phyloP scores from a whole-genome alignment of 2,329 filamentous ascomycete species.

The Penicillium crustosum region DNA sequence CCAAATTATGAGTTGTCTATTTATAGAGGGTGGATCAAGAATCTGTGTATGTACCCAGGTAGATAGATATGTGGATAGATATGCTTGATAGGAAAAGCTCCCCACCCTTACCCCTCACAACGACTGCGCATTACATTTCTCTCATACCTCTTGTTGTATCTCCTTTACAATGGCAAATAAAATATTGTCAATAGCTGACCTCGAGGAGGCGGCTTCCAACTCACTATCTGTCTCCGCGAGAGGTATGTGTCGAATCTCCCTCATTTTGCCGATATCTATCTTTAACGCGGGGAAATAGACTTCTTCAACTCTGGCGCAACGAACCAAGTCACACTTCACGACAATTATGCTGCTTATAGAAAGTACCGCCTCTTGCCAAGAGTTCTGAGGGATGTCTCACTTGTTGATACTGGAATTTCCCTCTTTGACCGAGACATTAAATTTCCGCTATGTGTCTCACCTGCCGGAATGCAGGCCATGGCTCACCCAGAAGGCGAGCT shows the following conservation, averaged over 20 bases:
- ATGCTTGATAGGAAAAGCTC: background rate
- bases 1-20: background rate
- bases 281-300: slow-evolving; percentile 35
- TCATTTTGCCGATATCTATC: background rate
- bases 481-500: slow-evolving; percentile 55
- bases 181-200: slow-evolving; percentile 20
- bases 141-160: background rate
- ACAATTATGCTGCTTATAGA: slow-evolving; percentile 54
- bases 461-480: slow-evolving; percentile 54
- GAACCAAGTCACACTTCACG: slow-evolving; percentile 41
- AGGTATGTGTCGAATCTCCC: slow-evolving; percentile 9
- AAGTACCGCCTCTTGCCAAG: slow-evolving; percentile 51
- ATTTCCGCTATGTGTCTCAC: slow-evolving; percentile 56
- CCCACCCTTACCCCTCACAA: slow-evolving; percentile 6
- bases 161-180: slow-evolving; percentile 12
- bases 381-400: slow-evolving; percentile 45
- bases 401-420: slow-evolving; percentile 43
- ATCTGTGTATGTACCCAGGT: too few relatives aligned
- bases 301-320: slow-evolving; percentile 58
- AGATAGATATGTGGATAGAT: too few relatives aligned
- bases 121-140: background rate
- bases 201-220: slow-evolving; percentile 16
- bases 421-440: slow-evolving; percentile 46
- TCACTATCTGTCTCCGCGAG: slow-evolving; percentile 10
- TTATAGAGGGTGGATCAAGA: background rate